Evolutionary conservation across 1,284 basidiomycete genomes (phyloP).

Genomic region (Pseudozyma flocculosa): DNA sequence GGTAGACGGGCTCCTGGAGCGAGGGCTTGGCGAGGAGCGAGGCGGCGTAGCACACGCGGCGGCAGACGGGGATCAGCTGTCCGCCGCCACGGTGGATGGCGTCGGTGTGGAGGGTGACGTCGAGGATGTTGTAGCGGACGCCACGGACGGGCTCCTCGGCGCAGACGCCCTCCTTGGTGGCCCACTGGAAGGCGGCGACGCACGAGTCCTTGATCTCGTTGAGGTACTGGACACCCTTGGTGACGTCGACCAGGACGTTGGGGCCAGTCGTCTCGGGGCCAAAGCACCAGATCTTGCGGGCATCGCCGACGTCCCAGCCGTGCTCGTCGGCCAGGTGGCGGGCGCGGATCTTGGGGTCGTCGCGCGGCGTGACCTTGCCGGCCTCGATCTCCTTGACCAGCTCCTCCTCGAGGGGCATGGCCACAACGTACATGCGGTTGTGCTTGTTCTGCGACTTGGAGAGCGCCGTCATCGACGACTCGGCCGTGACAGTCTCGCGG

Average conservation of each 20-base stretch:
- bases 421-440: conserved; percentile 96
- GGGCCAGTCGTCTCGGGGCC: conserved; percentile 97
- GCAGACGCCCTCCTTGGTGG: conserved; percentile 79
- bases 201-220: conserved; percentile 99
- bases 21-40: conserved; percentile 85
- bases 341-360: conserved; percentile 96
- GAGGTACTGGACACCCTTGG: conserved; percentile 82
- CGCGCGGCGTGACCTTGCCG: conserved; percentile 83
- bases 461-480: conserved; percentile 92
- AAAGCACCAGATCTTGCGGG: conserved; percentile 99
- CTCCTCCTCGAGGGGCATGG: conserved; percentile 89
- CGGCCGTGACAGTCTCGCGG: conserved; percentile 94
- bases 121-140: conserved; percentile 91
- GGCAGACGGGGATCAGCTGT: conserved; percentile 92
- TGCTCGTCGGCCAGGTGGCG: conserved; percentile 93
- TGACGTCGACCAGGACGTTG: conserved; percentile 95
- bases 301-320: conserved; percentile 99
- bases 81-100: conserved; percentile 99
- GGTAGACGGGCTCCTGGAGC: conserved; percentile 96
- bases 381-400: conserved; percentile 87
- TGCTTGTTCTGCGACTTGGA: conserved; percentile 99
- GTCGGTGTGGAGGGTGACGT: conserved; percentile 96
- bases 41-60: conserved; percentile 95
- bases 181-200: conserved; percentile 99
- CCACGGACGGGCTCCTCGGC: conserved; percentile 99